Base-by-base conservation (phyloP, 1,284 basidiomycete genomes). In the Pholiota adiposa region DNA sequence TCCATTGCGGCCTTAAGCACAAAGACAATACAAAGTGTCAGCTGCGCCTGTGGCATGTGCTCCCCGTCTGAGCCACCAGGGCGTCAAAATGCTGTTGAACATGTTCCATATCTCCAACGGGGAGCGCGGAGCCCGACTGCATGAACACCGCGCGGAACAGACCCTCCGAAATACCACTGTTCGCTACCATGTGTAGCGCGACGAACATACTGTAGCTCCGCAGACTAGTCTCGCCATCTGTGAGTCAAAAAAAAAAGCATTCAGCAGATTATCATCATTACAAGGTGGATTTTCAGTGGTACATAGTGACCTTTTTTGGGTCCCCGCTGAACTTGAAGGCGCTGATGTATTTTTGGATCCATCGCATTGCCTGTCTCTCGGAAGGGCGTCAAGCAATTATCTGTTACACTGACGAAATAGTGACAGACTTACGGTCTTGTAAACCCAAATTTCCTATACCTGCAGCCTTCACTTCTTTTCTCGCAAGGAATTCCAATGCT, bases 261-360 rank as follows among this genome's bases (percentile, higher is more conserved):
- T n/a, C n/a, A n/a, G n/a, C n/a, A n/a, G n/a, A n/a, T n/a, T n/a
- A n/a, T n/a, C n/a, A n/a, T n/a, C n/a, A n/a, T n/a, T n/a, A n/a
- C n/a, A n/a, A n/a, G n/a, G n/a, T n/a, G n/a, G n/a, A n/a, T n/a
- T n/a, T n/a, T n/a, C n/a, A n/a, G n/a, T n/a, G n/a, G n/a, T n/a
- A 85, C 83, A 85, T 79, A 4, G 81, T 84, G 1, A 86, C 84
- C 64, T 79, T 79, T 1, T 73, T 72, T 23, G 82, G 80, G 67
- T 90, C 83, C 7, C 89, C 89, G 1, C 87, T 86, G 62, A n/a
- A n/a, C n/a, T n/a, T n/a, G n/a, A 90, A 90, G 0, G 74, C 71
- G 11, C 70, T 60, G 48, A 90, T 86, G 64, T 90, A 86, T 64
- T 84, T 77, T 61, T 87, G 83, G 0, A 89, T 74, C 88, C 88